phyloP scores from a whole-genome alignment of 2,329 filamentous ascomycete genomes.

The Trichoderma sp. region DNA sequence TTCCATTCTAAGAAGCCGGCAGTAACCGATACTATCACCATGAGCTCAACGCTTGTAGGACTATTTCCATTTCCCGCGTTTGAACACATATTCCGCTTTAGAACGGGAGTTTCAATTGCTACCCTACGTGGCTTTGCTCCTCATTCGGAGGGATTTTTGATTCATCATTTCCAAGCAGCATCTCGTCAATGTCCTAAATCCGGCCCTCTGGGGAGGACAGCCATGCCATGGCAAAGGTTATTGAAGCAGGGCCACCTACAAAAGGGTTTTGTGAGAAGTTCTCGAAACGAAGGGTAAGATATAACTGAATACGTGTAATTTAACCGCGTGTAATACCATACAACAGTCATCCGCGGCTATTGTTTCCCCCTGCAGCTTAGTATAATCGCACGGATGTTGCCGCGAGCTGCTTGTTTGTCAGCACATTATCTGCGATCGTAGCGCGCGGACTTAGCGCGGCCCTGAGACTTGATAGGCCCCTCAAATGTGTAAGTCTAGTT shows the following conservation, averaged over 20 bases:
- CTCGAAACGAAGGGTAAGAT: neutral
- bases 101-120: neutral
- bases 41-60: neutral
- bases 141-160: neutral
- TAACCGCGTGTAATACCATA: neutral
- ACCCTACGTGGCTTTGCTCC: neutral
- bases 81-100: neutral
- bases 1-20: neutral
- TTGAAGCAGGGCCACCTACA: no score
- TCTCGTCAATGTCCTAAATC: neutral
- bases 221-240: neutral
- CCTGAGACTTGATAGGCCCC: neutral
- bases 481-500: neutral
- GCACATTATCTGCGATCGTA: neutral
- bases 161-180: neutral
- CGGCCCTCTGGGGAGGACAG: neutral
- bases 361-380: neutral
- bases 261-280: neutral
- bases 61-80: neutral
- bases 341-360: neutral
- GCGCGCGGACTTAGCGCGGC: neutral
- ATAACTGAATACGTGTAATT: neutral
- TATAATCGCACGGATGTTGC: neutral
- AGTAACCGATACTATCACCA: neutral
- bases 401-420: neutral